Evolutionary conservation across 2,329 filamentous ascomycete species (phyloP), one percentile per base, ranked within the genome.

Genomic region (Ophiostoma australiae): DNA sequence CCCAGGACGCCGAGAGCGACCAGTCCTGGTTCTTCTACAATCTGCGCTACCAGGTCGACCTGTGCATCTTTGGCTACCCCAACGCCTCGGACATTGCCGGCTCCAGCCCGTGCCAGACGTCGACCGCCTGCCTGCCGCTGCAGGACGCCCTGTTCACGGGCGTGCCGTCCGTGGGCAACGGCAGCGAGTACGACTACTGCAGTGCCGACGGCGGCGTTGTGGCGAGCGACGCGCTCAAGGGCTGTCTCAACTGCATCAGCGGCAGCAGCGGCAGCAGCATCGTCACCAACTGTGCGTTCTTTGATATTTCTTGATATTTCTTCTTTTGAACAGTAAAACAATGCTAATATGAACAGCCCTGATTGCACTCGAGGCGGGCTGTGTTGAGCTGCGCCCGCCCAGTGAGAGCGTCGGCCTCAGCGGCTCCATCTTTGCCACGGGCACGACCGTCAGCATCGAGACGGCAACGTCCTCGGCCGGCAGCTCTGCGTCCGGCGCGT

Each of bases 21-120:
- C 84, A 85, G 72, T 79, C 80, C 67, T 87, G 85, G 85, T 87
- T 87, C 73, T 74, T 87, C 63, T 86, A 87, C 73, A 87, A 87
- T 73, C 76, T 86, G 63, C 80, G 85, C 73, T 87, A 85, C 75
- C 79, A 82, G 15, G 80, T 86, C 65, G 80, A 83, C 70, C 83
- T 83, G 72, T 87, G 85, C 75, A 74, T 87, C 67, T 84, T 86
- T 74, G 83, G 82, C 11, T 85, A 81, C 71, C 84, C 83, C 17
- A 83, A 87, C 73, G 83, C 80, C 61, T 81, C 81, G 0, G 79
- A 77, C 20, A 8, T 82, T 8, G 80, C 82, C 11, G 80, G 78
- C 10, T 82, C 82, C 1, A 82, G 79, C 15, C 85, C 85, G 0
- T 87, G 85, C 76, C 80, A 81, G 55, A 86, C 84, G 0, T 81